Evolutionary conservation across 148 eudicot genomes (phyloP).

Genomic region (Persicaria tinctoria): DNA sequence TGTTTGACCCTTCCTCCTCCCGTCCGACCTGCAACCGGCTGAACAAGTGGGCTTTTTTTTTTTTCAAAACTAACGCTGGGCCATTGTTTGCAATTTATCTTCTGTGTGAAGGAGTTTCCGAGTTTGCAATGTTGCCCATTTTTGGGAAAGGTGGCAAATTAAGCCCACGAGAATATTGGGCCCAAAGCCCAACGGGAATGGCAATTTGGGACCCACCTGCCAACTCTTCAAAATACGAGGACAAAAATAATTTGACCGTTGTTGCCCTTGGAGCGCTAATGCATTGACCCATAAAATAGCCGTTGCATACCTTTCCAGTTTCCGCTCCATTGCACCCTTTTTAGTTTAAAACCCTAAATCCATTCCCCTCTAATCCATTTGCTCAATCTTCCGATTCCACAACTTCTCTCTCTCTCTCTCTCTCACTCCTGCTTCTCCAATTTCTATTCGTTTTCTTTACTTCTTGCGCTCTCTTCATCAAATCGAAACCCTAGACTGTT

Average conservation of each 20-base stretch:
- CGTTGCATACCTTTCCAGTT: neutral
- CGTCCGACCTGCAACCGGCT: no score
- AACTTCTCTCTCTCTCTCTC: neutral
- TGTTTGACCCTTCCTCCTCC: no score
- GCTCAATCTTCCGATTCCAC: constrained; percentile 4
- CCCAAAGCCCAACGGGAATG: neutral
- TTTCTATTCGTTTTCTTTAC: neutral
- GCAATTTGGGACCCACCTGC: neutral
- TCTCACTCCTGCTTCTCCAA: neutral
- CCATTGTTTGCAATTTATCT: no score
- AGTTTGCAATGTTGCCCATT: no score
- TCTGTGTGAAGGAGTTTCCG: no score
- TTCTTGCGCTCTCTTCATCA: neutral
- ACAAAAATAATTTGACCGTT: neutral
- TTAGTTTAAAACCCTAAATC: constrained; percentile 7
- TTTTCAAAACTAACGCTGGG: no score
- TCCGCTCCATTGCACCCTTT: neutral
- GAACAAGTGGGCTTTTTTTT: no score
- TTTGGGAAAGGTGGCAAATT: no score
- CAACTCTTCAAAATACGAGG: neutral
- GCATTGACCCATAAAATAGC: neutral
- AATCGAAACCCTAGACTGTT: constrained; percentile 1
- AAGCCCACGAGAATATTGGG: neutral
- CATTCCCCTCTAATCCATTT: neutral
- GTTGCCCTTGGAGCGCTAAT: neutral